These are phyloP conservation scores for Cercospora zeae-maydis DNA, from an alignment of 2,329 filamentous ascomycete species.

Conservation along the genomic window DNA sequence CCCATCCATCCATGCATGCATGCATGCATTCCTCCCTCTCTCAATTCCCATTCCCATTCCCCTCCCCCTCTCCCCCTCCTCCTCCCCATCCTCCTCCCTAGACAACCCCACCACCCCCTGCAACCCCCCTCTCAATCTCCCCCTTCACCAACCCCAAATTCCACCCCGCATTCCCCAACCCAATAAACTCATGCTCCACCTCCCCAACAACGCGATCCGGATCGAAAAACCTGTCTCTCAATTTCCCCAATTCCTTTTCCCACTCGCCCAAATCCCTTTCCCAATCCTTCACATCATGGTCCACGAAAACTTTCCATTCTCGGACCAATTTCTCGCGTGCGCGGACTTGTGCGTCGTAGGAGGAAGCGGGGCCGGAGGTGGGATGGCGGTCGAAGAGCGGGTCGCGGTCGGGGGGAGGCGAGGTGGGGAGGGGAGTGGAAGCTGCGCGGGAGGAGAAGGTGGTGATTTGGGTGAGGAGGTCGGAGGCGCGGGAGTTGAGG, in stretches of 20 bases:
- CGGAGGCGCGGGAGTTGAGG: constrained; percentile 1
- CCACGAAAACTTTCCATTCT: constrained; percentile 12
- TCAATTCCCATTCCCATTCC: not conserved
- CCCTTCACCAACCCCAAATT: constrained; percentile 14
- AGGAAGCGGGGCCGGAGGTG: constrained; percentile 3
- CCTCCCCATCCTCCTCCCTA: constrained; percentile 20
- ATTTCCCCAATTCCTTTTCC: constrained; percentile 1
- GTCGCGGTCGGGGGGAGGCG: constrained; percentile 11
- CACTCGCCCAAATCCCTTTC: constrained; percentile 11
- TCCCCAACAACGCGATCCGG: constrained; percentile 5
- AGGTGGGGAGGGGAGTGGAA: constrained; percentile 7
- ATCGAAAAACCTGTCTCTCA: constrained; percentile 12
- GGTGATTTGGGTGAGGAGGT: constrained; percentile 4
- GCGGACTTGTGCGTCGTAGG: constrained; percentile 16
- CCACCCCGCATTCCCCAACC: constrained; percentile 13
- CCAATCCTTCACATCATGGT: constrained; percentile 11
- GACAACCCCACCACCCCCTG: constrained; percentile 7
- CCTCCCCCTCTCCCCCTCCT: no score
- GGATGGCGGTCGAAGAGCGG: constrained; percentile 13
- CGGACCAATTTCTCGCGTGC: not conserved
- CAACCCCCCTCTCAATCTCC: constrained; percentile 6
- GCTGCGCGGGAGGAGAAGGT: constrained; percentile 8
- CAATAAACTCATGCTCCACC: constrained; percentile 16
- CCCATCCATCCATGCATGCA: not conserved
- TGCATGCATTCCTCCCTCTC: not conserved